Evolutionary conservation across 176 grass and related monocot species (phyloP).

Genomic region (Cocos nucifera): DNA sequence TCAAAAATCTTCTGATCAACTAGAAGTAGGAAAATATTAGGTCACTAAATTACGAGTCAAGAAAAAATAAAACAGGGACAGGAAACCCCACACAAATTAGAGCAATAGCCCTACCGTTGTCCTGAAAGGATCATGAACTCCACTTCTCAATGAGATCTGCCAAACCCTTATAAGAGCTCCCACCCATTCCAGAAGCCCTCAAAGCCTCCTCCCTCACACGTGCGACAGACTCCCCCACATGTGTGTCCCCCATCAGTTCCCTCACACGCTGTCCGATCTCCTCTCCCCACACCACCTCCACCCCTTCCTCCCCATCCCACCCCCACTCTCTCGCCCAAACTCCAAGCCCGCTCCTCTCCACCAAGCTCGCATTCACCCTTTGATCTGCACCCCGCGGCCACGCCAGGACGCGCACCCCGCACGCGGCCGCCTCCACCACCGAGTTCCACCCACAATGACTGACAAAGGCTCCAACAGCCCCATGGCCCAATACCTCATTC

Average conservation of each 20-base stretch:
- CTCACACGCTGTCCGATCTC: slow-evolving; percentile 36
- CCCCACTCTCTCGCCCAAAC: slow-evolving; percentile 44
- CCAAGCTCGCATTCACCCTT: slow-evolving; percentile 28
- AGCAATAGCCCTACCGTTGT: no score
- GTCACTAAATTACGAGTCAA: no score
- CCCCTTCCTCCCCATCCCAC: slow-evolving; percentile 36
- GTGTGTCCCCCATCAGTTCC: slow-evolving; percentile 32
- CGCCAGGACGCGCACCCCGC: slow-evolving; percentile 42
- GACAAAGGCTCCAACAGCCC: slow-evolving; percentile 37
- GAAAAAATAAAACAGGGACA: no score
- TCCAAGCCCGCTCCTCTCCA: slow-evolving; percentile 27
- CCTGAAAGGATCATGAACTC: no score
- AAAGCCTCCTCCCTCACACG: slow-evolving; percentile 10
- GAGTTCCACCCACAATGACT: slow-evolving; percentile 76
- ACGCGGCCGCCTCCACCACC: slow-evolving; percentile 29
- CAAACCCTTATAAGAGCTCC: slow-evolving; percentile 28
- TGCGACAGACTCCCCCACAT: neutral
- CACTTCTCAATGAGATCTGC: slow-evolving; percentile 11
- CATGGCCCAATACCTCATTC: slow-evolving; percentile 42
- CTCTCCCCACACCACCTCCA: slow-evolving; percentile 16
- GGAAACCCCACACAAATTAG: no score
- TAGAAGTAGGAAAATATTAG: no score
- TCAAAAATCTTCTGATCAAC: no score
- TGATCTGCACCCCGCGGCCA: slow-evolving; percentile 52
- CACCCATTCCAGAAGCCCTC: slow-evolving; percentile 14